These are phyloP conservation scores for Malassezia nana DNA, from an alignment of 1,284 basidiomycete species.

Conservation along the genomic window DNA sequence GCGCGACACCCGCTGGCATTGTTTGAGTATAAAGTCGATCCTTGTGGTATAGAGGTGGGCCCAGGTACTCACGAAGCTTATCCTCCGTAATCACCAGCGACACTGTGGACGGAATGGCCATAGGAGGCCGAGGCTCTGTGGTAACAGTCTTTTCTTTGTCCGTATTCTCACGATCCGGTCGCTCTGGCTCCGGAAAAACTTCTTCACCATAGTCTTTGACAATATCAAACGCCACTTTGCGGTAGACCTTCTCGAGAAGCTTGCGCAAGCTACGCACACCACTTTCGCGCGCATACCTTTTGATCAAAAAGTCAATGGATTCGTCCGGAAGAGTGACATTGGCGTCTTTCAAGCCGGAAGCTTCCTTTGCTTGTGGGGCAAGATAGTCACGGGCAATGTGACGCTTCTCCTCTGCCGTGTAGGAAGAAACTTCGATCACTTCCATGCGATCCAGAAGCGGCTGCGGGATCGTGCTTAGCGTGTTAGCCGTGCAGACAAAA, in stretches of 20 bases:
- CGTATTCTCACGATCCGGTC: constrained; percentile 41
- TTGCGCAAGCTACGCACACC: constrained; percentile 53
- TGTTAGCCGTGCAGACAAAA: constrained; percentile 75
- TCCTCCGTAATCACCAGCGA: constrained; percentile 72
- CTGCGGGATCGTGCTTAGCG: constrained; percentile 85
- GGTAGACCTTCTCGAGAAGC: constrained; percentile 67
- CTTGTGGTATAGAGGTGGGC: constrained; percentile 88
- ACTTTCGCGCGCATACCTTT: constrained; percentile 93
- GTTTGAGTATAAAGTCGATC: constrained; percentile 75
- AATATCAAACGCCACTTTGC: constrained; percentile 88
- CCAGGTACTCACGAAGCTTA: constrained; percentile 89
- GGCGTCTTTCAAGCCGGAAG: constrained; percentile 61
- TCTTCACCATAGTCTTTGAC: constrained; percentile 85
- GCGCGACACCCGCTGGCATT: constrained; percentile 80
- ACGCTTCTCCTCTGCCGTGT: constrained; percentile 91
- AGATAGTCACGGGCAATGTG: constrained; percentile 86
- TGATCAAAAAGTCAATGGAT: constrained; percentile 80
- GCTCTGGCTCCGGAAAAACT: constrained; percentile 62
- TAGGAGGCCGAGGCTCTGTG: constrained; percentile 67
- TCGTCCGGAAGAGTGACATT: constrained; percentile 41
- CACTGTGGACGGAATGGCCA: constrained; percentile 69
- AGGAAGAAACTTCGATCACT: constrained; percentile 74
- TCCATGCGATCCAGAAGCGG: constrained; percentile 84
- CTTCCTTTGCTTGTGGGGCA: constrained; percentile 85
- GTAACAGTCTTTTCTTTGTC: constrained; percentile 50